Conservation (phyloP, 352 stramenopile species). For the Globisporangium megalacanthum region DNA sequence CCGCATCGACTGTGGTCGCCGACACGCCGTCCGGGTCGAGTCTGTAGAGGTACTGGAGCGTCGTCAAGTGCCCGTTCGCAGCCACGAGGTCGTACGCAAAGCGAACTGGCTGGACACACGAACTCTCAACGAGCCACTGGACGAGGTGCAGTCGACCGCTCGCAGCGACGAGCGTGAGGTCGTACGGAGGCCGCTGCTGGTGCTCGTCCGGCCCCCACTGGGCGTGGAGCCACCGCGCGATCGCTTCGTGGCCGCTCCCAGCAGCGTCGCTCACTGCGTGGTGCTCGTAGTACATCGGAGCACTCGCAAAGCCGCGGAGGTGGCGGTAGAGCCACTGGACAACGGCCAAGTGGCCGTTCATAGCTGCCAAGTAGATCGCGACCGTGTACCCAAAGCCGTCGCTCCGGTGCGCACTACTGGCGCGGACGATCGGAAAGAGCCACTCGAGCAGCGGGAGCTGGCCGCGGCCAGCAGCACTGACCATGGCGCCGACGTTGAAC, state of each 20-base stretch:
- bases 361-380: neutral
- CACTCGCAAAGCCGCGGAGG: neutral
- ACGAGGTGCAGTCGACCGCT: neutral
- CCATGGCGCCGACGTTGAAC: neutral
- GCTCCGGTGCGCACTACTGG: neutral
- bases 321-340: conserved; percentile 4
- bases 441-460: neutral
- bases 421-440: neutral
- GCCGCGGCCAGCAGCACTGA: neutral
- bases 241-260: neutral
- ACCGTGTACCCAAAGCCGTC: neutral
- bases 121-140: neutral
- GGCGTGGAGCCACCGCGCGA: neutral
- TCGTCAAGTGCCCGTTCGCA: neutral
- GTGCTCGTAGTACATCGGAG: neutral
- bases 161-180: neutral
- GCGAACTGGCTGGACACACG: neutral
- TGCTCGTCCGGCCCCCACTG: neutral
- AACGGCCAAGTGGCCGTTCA: conserved; percentile 1
- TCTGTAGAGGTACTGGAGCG: neutral
- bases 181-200: neutral
- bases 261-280: neutral
- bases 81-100: neutral
- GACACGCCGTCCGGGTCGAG: neutral
- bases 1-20: neutral